These are phyloP conservation scores for Fusarium aywerte DNA, from an alignment of 2,329 filamentous ascomycete species.

Conservation along the genomic window DNA sequence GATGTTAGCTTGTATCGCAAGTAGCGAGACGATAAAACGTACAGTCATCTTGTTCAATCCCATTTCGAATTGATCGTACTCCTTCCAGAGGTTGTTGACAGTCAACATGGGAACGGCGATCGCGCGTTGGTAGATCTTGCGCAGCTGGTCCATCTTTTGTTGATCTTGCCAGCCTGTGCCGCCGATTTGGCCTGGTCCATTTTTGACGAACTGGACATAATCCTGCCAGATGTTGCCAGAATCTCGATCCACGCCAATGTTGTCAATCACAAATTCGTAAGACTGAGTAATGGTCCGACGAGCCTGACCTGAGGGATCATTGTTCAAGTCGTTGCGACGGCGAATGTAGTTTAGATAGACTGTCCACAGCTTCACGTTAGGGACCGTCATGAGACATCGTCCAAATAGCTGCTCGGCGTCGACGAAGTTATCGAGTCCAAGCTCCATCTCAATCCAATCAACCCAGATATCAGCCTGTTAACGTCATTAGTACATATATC, in stretches of 20 bases:
- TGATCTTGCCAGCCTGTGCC: constrained; percentile 94
- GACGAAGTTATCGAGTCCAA: constrained; percentile 83
- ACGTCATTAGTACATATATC: constrained; percentile 35
- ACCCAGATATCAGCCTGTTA: constrained; percentile 92
- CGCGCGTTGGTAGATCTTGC: constrained; percentile 91
- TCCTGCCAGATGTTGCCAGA: constrained; percentile 92
- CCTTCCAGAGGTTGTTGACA: constrained; percentile 90
- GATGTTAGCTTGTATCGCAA: constrained; percentile 37
- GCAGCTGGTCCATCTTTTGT: constrained; percentile 95
- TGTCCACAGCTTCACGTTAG: constrained; percentile 89
- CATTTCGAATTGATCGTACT: constrained; percentile 97
- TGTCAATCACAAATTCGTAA: constrained; percentile 91
- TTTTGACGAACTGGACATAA: constrained; percentile 93
- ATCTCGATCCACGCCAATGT: constrained; percentile 91
- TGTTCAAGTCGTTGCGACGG: constrained; percentile 83
- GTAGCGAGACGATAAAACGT: constrained; percentile 48
- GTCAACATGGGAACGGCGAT: constrained; percentile 87
- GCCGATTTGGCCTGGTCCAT: constrained; percentile 84
- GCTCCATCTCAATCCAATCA: constrained; percentile 87
- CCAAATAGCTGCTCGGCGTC: constrained; percentile 86
- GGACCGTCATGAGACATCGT: constrained; percentile 79
- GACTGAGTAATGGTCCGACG: constrained; percentile 84
- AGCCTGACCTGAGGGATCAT: constrained; percentile 79
- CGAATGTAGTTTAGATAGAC: constrained; percentile 96
- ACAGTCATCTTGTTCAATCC: constrained; percentile 91